These are phyloP conservation scores for Cornus kousa DNA, from an alignment of 148 eudicot genomes.

Conservation along the genomic window DNA sequence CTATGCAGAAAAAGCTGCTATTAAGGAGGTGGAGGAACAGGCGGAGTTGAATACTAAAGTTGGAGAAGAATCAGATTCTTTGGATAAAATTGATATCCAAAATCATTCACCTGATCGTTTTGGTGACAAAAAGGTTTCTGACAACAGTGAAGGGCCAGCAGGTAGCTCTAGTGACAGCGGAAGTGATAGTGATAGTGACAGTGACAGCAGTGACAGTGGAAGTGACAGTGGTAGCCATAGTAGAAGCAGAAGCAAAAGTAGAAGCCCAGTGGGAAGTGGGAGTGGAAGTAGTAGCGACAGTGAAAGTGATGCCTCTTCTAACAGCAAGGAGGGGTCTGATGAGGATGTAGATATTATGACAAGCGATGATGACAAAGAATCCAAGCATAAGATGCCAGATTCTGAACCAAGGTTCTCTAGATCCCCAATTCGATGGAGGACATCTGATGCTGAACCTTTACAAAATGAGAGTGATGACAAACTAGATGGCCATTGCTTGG, in stretches of 20 bases:
- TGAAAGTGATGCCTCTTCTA: conserved; percentile 87
- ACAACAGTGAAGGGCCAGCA: conserved; percentile 48
- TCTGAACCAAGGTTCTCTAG: conserved; percentile 33
- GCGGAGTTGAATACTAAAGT: conserved; percentile 34
- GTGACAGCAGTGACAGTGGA: conserved; percentile 62
- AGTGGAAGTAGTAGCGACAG: conserved; percentile 89
- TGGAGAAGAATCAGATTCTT: conserved; percentile 40
- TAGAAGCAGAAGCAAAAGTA: conserved; percentile 69
- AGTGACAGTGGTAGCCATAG: conserved; percentile 56
- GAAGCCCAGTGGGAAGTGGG: conserved; percentile 67
- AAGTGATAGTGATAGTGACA: conserved; percentile 71
- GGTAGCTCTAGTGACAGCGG: conserved; percentile 65
- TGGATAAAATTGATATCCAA: conserved; percentile 47
- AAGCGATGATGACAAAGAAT: conserved; percentile 77
- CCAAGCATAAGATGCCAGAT: conserved; percentile 37
- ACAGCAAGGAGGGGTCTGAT: conserved; percentile 92
- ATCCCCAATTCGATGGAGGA: conserved; percentile 35
- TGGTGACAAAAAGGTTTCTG: conserved; percentile 62
- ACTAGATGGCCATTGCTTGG: conserved; percentile 55
- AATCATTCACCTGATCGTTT: conserved; percentile 50
- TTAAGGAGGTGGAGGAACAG: conserved; percentile 41
- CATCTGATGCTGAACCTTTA: no score
- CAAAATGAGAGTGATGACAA: no score
- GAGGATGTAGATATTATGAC: conserved; percentile 85
- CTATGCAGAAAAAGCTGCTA: conserved; percentile 31